phyloP scores from a whole-genome alignment of 2,329 filamentous ascomycete genomes.

The Didymella sp. region DNA sequence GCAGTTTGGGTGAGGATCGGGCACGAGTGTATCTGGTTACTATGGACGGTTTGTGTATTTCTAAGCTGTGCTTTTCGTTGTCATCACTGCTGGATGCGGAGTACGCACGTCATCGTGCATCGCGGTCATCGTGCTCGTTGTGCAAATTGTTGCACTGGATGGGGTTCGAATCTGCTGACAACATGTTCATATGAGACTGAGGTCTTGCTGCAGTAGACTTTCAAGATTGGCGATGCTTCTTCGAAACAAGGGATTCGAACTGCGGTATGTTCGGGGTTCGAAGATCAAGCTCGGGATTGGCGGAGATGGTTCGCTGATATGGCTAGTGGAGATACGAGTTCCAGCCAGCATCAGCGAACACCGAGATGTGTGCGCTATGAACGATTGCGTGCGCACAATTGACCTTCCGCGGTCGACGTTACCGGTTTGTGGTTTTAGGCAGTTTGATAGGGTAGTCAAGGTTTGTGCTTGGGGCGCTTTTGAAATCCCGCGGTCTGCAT shows the following conservation, averaged over 20 bases:
- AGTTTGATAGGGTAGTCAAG: background rate
- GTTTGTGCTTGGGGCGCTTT: background rate
- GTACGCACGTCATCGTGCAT: slow-evolving; percentile 19
- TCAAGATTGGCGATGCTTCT: no score
- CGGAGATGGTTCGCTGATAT: slow-evolving; percentile 10
- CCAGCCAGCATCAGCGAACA: slow-evolving; percentile 1
- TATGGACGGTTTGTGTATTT: background rate
- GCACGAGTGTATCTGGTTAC: background rate
- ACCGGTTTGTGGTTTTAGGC: background rate
- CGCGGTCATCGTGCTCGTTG: background rate
- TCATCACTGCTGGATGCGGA: slow-evolving; percentile 16
- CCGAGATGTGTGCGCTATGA: slow-evolving; percentile 5
- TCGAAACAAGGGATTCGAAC: no score
- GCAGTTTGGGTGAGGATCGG: background rate
- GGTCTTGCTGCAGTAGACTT: no score
- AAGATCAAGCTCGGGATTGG: background rate
- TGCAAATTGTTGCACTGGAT: background rate
- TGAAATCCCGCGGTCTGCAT: background rate
- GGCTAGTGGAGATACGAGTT: background rate
- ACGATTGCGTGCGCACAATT: background rate
- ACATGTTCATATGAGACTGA: no score
- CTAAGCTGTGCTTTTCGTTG: background rate
- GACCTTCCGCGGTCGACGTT: background rate
- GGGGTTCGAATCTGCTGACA: no score
- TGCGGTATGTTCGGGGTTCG: background rate